Evolutionary conservation across 2,329 filamentous ascomycete species (phyloP).

Genomic region (Alternaria metachromatica): DNA sequence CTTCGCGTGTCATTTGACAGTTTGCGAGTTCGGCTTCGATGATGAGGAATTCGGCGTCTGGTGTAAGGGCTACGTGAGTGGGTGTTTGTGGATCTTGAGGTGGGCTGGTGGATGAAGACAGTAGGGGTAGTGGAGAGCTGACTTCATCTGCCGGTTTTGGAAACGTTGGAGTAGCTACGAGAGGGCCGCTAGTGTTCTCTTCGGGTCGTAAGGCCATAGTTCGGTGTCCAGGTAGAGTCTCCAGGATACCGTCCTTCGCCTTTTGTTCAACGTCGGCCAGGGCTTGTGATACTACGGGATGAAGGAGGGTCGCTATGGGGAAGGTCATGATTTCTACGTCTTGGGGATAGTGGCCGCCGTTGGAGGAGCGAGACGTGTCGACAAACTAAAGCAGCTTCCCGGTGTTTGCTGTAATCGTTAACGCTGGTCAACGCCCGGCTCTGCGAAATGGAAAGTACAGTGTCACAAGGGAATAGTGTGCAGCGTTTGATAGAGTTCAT

Average conservation of each 20-base stretch:
- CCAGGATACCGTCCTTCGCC: background rate
- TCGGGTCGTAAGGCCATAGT: background rate
- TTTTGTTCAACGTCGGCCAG: background rate
- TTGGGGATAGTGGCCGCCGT: background rate
- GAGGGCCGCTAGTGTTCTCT: background rate
- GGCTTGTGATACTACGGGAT: background rate
- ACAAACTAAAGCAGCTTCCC: background rate
- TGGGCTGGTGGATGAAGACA: background rate
- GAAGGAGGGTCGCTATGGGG: background rate
- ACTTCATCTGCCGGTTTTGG: background rate
- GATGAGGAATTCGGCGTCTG: background rate
- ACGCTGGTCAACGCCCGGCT: background rate
- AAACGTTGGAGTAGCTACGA: background rate
- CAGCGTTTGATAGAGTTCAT: background rate
- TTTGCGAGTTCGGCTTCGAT: background rate
- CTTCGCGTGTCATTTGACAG: background rate
- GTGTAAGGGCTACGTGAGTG: background rate
- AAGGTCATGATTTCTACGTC: background rate
- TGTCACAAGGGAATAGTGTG: background rate
- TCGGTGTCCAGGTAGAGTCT: background rate
- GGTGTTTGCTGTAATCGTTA: background rate
- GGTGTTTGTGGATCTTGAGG: background rate
- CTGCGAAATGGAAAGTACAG: background rate
- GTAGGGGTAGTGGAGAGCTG: background rate
- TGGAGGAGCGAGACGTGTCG: background rate